These are phyloP conservation scores for Kalaharituber pfeilii DNA, from an alignment of 2,329 filamentous ascomycete genomes.

Conservation along the genomic window DNA sequence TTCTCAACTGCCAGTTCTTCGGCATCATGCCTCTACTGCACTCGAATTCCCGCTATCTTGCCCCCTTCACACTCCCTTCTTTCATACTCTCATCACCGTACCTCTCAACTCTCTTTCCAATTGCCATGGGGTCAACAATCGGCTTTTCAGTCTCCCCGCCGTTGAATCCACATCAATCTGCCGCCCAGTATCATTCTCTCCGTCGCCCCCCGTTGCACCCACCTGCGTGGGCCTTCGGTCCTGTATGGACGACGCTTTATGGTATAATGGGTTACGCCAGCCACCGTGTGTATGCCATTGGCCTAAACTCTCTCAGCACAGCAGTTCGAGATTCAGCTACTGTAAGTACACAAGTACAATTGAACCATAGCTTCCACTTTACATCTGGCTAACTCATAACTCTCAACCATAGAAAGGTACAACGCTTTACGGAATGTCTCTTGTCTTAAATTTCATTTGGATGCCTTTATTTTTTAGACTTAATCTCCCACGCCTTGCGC, in stretches of 20 bases:
- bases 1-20: no score
- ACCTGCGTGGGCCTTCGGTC: conserved; percentile 44
- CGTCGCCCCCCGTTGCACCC: conserved; percentile 50
- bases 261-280: conserved; percentile 76
- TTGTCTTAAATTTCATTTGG: conserved; percentile 72
- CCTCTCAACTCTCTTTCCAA: conserved; percentile 56
- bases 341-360: conserved; percentile 25
- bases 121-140: conserved; percentile 54
- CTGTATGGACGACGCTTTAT: conserved; percentile 50
- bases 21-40: background rate
- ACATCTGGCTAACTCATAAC: background rate
- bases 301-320: conserved; percentile 41
- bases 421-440: conserved; percentile 69
- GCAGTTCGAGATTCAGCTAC: conserved; percentile 42
- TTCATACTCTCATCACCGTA: conserved; percentile 55
- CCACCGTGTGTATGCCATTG: conserved; percentile 53
- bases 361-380: no score
- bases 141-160: conserved; percentile 40
- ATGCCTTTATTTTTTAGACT: conserved; percentile 85
- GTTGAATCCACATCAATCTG: conserved; percentile 20
- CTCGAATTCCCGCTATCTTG: conserved; percentile 31
- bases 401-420: conserved; percentile 34
- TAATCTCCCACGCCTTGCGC: conserved; percentile 54
- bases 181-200: conserved; percentile 45
- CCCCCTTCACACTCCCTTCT: conserved; percentile 56